Conservation (phyloP, 768 basidiomycete species). For the Asterophora lycoperdoides region DNA sequence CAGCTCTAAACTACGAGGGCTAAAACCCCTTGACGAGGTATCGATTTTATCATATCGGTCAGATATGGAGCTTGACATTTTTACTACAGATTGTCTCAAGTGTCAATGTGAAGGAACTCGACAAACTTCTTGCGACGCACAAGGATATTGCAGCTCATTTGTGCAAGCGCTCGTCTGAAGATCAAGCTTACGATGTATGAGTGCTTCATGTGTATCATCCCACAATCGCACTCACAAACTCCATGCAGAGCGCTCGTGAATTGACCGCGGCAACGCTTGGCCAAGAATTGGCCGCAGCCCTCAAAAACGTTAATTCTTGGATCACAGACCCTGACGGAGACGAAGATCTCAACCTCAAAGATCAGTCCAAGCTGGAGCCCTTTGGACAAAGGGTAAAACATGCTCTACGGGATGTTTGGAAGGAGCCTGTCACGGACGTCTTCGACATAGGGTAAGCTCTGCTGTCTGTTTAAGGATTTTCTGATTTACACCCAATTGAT, state of each 20-base stretch:
- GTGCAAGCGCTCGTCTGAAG: conserved; percentile 65
- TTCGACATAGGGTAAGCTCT: conserved; percentile 73
- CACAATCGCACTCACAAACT: conserved; percentile 1
- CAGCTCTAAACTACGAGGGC: conserved; percentile 29
- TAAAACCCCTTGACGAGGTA: conserved; percentile 75
- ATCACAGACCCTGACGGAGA: conserved; percentile 44
- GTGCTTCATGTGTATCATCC: background rate
- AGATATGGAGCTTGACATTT: background rate
- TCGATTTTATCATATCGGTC: conserved; percentile 2
- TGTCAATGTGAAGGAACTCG: conserved; percentile 47
- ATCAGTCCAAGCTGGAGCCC: conserved; percentile 33
- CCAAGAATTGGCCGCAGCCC: conserved; percentile 71
- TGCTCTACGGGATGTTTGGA: conserved; percentile 73
- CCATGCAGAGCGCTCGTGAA: conserved; percentile 73
- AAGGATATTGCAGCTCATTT: conserved; percentile 65
- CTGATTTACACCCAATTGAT: background rate
- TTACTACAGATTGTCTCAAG: conserved; percentile 47
- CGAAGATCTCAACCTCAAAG: conserved; percentile 42
- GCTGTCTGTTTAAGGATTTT: too few species aligned
- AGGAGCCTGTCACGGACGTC: conserved; percentile 60
- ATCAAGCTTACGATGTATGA: conserved; percentile 76
- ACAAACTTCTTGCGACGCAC: conserved; percentile 58
- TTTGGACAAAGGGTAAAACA: conserved; percentile 58
- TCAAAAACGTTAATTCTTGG: conserved; percentile 53
- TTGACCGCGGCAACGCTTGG: conserved; percentile 76